Percentiles rank a stretch among this genome's conserved stretches.
Conservation (phyloP, 1,284 basidiomycete genomes). For the Trichosporon sp. region DNA sequence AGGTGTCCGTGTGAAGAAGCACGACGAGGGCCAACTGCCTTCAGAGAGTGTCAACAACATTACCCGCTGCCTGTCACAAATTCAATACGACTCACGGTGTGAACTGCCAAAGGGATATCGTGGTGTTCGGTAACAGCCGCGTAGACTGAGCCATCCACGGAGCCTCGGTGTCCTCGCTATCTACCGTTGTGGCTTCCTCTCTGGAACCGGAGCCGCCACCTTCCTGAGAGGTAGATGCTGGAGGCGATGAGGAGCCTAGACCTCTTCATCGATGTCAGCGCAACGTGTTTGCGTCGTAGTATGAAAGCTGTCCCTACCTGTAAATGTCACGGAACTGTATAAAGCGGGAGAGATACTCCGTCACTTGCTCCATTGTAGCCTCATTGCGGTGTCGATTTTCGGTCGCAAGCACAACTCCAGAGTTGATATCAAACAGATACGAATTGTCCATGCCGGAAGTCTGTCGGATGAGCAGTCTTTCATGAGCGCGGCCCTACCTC, state of each 20-base stretch:
- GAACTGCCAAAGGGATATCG: constrained; percentile 82
- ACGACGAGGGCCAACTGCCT: constrained; percentile 74
- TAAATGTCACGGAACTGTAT: constrained; percentile 83
- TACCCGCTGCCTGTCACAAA: too few species aligned
- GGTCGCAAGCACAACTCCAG: constrained; percentile 85
- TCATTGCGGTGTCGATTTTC: constrained; percentile 64
- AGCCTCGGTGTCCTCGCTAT: constrained; percentile 53
- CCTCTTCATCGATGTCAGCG: neutral
- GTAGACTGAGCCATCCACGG: constrained; percentile 54
- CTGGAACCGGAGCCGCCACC: neutral
- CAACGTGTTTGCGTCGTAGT: too few species aligned
- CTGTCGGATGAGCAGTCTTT: constrained; percentile 53
- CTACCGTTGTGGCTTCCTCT: constrained; percentile 43
- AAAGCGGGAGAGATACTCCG: constrained; percentile 87
- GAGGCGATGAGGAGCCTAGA: neutral
- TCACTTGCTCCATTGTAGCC: constrained; percentile 84
- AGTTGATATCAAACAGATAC: constrained; percentile 85
- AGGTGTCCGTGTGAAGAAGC: constrained; percentile 75
- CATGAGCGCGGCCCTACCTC: constrained; percentile 31
- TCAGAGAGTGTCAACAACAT: neutral
- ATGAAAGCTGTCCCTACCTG: constrained; percentile 26
- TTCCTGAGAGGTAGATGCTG: too few species aligned
- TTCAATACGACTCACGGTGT: constrained; percentile 62
- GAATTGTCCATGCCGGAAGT: constrained; percentile 89
- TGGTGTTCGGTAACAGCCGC: constrained; percentile 63